Percentiles rank a stretch among this genome's conserved stretches.
Conservation (phyloP, 208 protist species). For the Trichomonas vaginalis region DNA sequence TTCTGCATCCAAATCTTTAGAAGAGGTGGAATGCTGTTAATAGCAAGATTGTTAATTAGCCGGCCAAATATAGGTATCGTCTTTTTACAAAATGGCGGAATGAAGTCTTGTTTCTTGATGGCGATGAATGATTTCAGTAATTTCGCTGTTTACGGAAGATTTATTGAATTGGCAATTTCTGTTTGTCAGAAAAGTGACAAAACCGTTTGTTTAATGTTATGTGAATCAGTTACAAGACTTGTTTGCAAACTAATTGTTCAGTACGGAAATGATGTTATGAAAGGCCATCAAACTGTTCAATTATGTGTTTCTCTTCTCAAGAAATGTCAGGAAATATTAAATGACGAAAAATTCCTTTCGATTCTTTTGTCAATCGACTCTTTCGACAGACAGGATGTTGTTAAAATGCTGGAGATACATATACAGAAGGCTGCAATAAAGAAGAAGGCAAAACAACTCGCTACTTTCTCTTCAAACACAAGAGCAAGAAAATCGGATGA, state of each 20-base stretch:
- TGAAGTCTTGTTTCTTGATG: not conserved
- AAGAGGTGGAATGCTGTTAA: not conserved
- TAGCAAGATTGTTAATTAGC: not conserved
- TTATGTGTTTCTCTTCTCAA: not conserved
- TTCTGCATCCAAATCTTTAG: not conserved
- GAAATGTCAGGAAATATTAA: not conserved
- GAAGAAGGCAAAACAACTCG: not conserved
- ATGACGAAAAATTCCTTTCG: not conserved
- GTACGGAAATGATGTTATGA: not conserved
- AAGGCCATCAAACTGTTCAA: not conserved
- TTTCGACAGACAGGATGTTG: not conserved
- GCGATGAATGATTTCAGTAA: not conserved
- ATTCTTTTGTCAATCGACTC: not conserved
- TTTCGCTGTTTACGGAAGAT: not conserved
- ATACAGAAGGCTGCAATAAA: not conserved
- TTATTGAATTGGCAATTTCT: not conserved
- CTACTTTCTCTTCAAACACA: not conserved
- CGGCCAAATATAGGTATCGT: not conserved
- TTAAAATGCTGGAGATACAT: not conserved
- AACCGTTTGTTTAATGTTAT: not conserved
- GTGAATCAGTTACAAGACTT: not conserved
- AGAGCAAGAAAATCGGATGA: not conserved
- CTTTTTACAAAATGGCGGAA: not conserved
- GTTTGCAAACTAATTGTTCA: not conserved
- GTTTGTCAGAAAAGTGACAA: not conserved